Base-by-base conservation (phyloP, 1,139 yeast genomes). In the Yamadazyma blattariae region DNA sequence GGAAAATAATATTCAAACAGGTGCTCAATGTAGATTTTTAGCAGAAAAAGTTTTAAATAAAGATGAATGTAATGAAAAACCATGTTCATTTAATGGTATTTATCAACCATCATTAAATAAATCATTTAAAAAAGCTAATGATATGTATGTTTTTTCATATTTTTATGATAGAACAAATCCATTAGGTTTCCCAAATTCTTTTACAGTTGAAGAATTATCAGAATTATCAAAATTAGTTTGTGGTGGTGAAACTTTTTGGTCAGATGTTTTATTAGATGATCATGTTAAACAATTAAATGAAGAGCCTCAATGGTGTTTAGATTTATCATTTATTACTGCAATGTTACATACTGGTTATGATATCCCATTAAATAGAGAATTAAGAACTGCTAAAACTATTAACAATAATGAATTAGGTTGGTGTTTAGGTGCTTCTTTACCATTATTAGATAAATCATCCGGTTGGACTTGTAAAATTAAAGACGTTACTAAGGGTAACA, bases 381-480 rank as follows among this genome's bases (percentile, higher is more conserved):
- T 92, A 50, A 84, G 77, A 58, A 92, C 97, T 7, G 97, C 97
- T 7, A 79, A 87, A 66, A 88, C 79, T 54, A 88, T 92, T 47
- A 84, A 80, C 40, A 79, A 81, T 52, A 89, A 87, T 52, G 98
- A 92, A 63, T 71, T 92, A 35, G 98, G 97, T 24, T 92, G 99
- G 99, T 92, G 98, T 66, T 71, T 92, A 43, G 99, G 99, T 47
- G 98, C 98, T 2, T 87, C 97, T 1, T 72, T 92, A 52, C 97
- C 97, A 3, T 68, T 92, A 47, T 70, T 92, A 48, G 92, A 86
- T 45, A 67, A 71, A 44, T 59, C 61, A 26, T 66, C 75, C 11
- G 80, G 79, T 37, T 88, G 96, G 96, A 73, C 67, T 37, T 89
- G 96, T 65, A 77, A 69, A 51, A 65, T 71, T 13, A 46, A 53